Evolutionary conservation across 2,329 filamentous ascomycete species (phyloP), one percentile per base, ranked within the genome.

Genomic region (Amylocarpus encephaloides): DNA sequence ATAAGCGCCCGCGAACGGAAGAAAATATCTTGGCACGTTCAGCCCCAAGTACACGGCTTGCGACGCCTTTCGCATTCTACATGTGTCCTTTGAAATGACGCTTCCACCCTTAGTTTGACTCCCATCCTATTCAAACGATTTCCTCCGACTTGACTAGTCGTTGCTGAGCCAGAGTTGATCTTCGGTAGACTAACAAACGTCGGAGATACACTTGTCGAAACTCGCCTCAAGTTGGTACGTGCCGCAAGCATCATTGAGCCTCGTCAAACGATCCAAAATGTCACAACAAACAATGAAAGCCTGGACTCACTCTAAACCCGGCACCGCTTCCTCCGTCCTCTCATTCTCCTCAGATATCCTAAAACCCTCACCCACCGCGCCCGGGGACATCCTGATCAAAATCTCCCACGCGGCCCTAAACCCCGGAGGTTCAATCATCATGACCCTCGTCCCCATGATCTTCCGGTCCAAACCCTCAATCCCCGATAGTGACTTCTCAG

Each of bases 401-500:
- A 48, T 65, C 68, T 34, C 30, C 48, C 70, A 72, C 48, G 70
- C 68, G 3, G 71, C 69, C 12, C 70, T 76, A 50, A 75, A 75
- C 52, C 70, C 71, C 4, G 71, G 71, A 30, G 68, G 70, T 48
- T 66, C 68, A 33, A 67, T 71, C 41, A 65, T 70, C 15, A 68
- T 73, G 64, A 62, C 65, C n/a, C 61, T 73, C 4, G 54, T 73
- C 33, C 71, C 72, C 47, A 64, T 56, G 48, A 65, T 67, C 42
- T 64, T 65, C 53, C 69, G 73, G 54, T 58, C 56, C 54, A 59
- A 54, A 44, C 64, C 52, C 4, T 71, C 50, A 40, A 66, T 70
- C 1, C 71, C 72, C 5, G 72, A 73, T 13, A 66, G 71, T 55
- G 72, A 75, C 49, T 68, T 74, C 34, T 68, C 69, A 1, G 73